phyloP scores from a whole-genome alignment of 768 basidiomycete genomes.

The Myochromella boudieri region DNA sequence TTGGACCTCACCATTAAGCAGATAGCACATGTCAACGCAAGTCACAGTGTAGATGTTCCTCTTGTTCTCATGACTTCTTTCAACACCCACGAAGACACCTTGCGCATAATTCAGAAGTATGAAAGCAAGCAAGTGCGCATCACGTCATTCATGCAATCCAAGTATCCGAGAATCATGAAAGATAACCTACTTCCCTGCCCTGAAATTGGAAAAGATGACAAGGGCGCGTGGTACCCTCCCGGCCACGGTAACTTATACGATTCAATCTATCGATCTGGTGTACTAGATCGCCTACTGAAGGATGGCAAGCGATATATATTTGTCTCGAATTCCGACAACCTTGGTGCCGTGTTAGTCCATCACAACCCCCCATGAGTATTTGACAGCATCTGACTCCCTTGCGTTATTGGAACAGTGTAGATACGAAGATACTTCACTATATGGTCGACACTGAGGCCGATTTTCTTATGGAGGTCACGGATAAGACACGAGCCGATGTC shows the following conservation, averaged over 20 bases:
- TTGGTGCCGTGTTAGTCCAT: slow-evolving; percentile 71
- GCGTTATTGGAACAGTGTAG: slow-evolving; percentile 50
- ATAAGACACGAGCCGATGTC: slow-evolving; percentile 91
- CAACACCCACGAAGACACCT: slow-evolving; percentile 88
- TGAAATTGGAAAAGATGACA: slow-evolving; percentile 63
- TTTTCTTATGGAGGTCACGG: slow-evolving; percentile 94
- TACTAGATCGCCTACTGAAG: slow-evolving; percentile 74
- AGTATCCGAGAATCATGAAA: slow-evolving; percentile 80
- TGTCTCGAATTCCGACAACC: slow-evolving; percentile 85
- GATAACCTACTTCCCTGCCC: slow-evolving; percentile 76
- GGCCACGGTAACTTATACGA: slow-evolving; percentile 88
- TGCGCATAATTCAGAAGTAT: slow-evolving; percentile 86
- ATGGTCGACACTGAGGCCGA: slow-evolving; percentile 78
- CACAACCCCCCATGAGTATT: neutral
- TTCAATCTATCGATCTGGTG: slow-evolving; percentile 71
- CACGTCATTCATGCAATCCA: slow-evolving; percentile 79
- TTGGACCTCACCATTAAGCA: slow-evolving; percentile 83
- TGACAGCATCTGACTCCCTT: slow-evolving; percentile 5
- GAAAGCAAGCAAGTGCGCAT: slow-evolving; percentile 81
- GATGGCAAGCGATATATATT: slow-evolving; percentile 89
- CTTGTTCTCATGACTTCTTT: slow-evolving; percentile 93
- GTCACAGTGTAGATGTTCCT: slow-evolving; percentile 72
- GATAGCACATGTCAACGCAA: slow-evolving; percentile 82
- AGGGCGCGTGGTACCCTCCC: slow-evolving; percentile 85
- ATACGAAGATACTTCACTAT: slow-evolving; percentile 73